phyloP scores from a whole-genome alignment of 1,284 basidiomycete genomes.

The Coniophora puteana region DNA sequence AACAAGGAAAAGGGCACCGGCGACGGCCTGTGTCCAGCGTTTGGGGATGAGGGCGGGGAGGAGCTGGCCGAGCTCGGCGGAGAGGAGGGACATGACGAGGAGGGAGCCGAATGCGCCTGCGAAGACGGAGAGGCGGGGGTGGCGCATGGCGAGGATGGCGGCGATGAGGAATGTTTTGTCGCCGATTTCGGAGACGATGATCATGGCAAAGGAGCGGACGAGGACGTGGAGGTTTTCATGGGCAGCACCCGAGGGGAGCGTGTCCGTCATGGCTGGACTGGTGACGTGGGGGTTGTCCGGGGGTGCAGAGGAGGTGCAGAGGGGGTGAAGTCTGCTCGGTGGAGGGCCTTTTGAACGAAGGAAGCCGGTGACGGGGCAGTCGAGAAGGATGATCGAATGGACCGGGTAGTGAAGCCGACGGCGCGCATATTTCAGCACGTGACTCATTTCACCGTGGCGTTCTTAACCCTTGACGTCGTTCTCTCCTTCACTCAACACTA shows the following conservation, averaged over 20 bases:
- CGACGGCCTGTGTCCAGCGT: slow-evolving; percentile 74
- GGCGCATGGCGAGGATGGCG: slow-evolving; percentile 95
- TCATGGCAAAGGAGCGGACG: slow-evolving; percentile 79
- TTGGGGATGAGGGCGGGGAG: slow-evolving; percentile 82
- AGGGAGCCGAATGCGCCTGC: slow-evolving; percentile 87
- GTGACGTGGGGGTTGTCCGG: slow-evolving; percentile 17
- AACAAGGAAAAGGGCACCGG: slow-evolving; percentile 79
- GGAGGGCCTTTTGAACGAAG: no score
- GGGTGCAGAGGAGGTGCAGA: not conserved
- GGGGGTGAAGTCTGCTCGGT: not conserved
- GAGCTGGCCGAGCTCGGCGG: slow-evolving; percentile 83
- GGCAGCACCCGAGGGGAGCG: no score
- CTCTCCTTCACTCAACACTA: no score
- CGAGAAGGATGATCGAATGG: no score
- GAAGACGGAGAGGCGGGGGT: slow-evolving; percentile 85
- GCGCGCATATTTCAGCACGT: no score
- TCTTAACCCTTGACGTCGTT: no score
- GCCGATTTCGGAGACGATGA: slow-evolving; percentile 88
- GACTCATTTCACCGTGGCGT: no score
- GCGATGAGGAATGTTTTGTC: slow-evolving; percentile 99
- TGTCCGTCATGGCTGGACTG: slow-evolving; percentile 12
- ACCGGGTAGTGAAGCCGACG: no score
- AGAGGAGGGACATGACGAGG: slow-evolving; percentile 89
- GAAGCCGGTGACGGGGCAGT: no score
- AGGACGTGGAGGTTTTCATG: slow-evolving; percentile 50